Base-by-base conservation (phyloP, 73 alveolate species). In the Symbiodinium pilosum region DNA sequence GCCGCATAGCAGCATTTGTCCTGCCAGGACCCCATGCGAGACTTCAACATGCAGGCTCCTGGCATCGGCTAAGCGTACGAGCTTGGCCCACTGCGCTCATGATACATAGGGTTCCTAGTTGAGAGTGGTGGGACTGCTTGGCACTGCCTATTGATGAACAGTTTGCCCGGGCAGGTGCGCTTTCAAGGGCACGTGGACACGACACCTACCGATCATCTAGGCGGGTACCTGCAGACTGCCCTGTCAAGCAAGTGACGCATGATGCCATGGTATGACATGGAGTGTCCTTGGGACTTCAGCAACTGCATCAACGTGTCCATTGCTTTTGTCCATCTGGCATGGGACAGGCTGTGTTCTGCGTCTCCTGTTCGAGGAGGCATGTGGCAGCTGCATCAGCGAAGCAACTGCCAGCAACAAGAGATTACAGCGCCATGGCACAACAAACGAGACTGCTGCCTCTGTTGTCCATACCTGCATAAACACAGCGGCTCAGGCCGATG, bases 101-200 rank as follows among this genome's bases (percentile, higher is more conserved):
- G n/a, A n/a, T n/a, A n/a, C n/a, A n/a, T n/a, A n/a, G n/a, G n/a
- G n/a, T n/a, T n/a, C n/a, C n/a, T n/a, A n/a, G n/a, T n/a, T n/a
- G n/a, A n/a, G n/a, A n/a, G n/a, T 54, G 73, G 26, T 51, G 28
- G 28, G 4, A 16, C 0, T 51, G 68, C 4, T 54, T 26, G 20
- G 34, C 73, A 54, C 73, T 24, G 73, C 73, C 20, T 54, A 9
- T 54, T 54, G 73, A 54, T 30, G 32, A 24, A 7, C 28, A 54
- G 73, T n/a, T 64, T 18, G 34, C 81, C 34, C 30, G 24, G 81
- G 34, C 81, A 64, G 56, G 97, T 91, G 44, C 87, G 97, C 47
- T 91, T 85, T 77, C 97, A 91, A 77, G 97, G 97, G 39, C 97
- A 91, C 38, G 97, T 91, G 77, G 81, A 91, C 89, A 91, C 97